Evolutionary conservation across 768 basidiomycete species (phyloP), one percentile per base, ranked within the genome.

Genomic region (Lepiota subincarnata): DNA sequence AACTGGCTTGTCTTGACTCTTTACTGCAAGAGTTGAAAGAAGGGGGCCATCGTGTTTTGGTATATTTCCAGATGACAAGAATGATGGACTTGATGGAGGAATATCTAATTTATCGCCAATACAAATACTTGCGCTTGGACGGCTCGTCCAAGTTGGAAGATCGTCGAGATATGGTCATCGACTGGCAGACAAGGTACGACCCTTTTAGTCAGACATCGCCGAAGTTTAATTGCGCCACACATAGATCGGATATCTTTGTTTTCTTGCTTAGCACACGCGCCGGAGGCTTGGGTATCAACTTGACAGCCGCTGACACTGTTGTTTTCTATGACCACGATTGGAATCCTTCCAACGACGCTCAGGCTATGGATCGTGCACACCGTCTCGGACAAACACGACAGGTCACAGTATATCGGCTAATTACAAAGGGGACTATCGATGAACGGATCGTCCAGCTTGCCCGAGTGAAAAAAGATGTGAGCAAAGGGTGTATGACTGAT

Each of bases 51-150:
- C 86, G 94, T 42, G 92, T 96, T 12, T 71, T 99, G 61, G 79
- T 99, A 16, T 99, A 98, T 72, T 98, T 98, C 85, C 97, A 99
- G 70, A 99, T 99, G 97, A 98, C 96, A 11, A 83, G 88, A 55
- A 99, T 98, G 97, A 97, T 99, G 87, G 95, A 98, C 67, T 75
- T 98, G 46, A 95, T 98, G 84, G 97, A 98, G 68, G 97, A 98
- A 67, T 99, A 98, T 67, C 77, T 99, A 56, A 92, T 97, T 54
- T 97, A 89, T 72, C 86, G 96, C 1, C 95, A 98, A 67, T 93
- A 93, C 76, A 95, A 93, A 68, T 97, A 98, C 65, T 73, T 97
- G 14, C 81, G 95, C 35, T 72, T 98, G 51, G 95, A 98, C 69
- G 95, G 95, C 35, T 89, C 89, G 1, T 96, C 93, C 24, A 93